Conservation (phyloP, 164 flowering plant genomes). For the Saururus chinensis region DNA sequence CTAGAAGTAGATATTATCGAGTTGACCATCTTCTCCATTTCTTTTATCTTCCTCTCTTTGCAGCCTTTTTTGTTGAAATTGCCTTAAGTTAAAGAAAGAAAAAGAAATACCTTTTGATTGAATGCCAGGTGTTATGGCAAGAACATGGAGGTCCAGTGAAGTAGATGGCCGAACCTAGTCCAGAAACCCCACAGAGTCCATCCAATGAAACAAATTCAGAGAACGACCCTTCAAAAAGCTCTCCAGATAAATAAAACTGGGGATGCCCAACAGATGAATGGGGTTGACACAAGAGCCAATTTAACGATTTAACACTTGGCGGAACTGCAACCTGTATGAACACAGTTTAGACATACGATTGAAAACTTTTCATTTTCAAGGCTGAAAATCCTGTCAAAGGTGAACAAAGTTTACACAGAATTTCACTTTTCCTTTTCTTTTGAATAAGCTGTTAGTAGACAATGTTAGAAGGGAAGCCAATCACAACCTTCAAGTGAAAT, state of each 20-base stretch:
- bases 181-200: conserved; percentile 49
- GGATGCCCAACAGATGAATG: conserved; percentile 51
- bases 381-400: not conserved
- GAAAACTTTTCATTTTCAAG: not conserved
- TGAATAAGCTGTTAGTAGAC: not conserved
- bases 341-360: not conserved
- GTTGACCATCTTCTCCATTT: too few species aligned
- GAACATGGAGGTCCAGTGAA: conserved; percentile 28
- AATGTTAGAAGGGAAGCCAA: too few species aligned
- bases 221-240: conserved; percentile 21
- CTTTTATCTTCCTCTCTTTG: too few species aligned
- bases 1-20: too few species aligned
- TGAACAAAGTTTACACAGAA: too few species aligned
- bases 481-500: not conserved
- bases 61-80: too few species aligned
- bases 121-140: conserved; percentile 11
- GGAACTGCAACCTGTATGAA: conserved; percentile 68
- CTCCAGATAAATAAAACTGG: conserved; percentile 55
- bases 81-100: too few species aligned
- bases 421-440: not conserved
- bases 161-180: conserved; percentile 63
- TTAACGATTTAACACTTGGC: conserved; percentile 61
- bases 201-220: conserved; percentile 20
- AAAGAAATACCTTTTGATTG: conserved; percentile 33
- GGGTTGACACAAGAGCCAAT: conserved; percentile 58